phyloP scores from a whole-genome alignment of 495 filamentous ascomycete species.

The Filosporella fistucella region DNA sequence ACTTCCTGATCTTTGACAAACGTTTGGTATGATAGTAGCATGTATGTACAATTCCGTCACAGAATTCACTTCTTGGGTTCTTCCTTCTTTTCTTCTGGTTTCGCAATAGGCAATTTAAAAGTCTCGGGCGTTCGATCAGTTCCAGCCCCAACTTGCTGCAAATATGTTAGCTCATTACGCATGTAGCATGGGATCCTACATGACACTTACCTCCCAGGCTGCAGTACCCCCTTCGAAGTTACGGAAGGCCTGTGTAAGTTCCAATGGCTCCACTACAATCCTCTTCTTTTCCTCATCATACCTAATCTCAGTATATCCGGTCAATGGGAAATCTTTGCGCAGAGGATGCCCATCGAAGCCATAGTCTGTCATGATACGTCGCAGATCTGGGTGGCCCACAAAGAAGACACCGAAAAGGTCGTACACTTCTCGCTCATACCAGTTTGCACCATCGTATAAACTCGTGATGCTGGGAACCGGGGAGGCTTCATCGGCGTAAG shows the following conservation, averaged over 20 bases:
- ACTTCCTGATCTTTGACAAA: not conserved
- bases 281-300: conserved; percentile 99
- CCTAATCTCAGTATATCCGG: conserved; percentile 96
- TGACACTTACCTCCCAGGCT: conserved; percentile 48
- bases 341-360: conserved; percentile 98
- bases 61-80: conserved; percentile 80
- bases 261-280: conserved; percentile 94
- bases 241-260: conserved; percentile 97
- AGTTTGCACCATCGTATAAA: conserved; percentile 93
- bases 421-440: conserved; percentile 98
- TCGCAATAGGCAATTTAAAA: conserved; percentile 92
- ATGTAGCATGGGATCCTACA: not conserved
- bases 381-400: conserved; percentile 87
- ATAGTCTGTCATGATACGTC: conserved; percentile 99
- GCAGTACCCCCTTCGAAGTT: conserved; percentile 89
- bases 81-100: conserved; percentile 87
- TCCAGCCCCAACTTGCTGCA: conserved; percentile 78
- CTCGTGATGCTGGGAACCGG: conserved; percentile 83
- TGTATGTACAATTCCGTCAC: conserved; percentile 20
- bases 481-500: conserved; percentile 95
- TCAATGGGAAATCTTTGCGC: conserved; percentile 96
- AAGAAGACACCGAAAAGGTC: conserved; percentile 99
- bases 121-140: conserved; percentile 74
- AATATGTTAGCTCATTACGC: conserved; percentile 6
- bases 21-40: conserved; percentile 9